Percentiles rank a stretch among this genome's conserved stretches.
These are phyloP conservation scores for Jaapia argillacea DNA, from an alignment of 768 basidiomycete species.

Conservation along the genomic window DNA sequence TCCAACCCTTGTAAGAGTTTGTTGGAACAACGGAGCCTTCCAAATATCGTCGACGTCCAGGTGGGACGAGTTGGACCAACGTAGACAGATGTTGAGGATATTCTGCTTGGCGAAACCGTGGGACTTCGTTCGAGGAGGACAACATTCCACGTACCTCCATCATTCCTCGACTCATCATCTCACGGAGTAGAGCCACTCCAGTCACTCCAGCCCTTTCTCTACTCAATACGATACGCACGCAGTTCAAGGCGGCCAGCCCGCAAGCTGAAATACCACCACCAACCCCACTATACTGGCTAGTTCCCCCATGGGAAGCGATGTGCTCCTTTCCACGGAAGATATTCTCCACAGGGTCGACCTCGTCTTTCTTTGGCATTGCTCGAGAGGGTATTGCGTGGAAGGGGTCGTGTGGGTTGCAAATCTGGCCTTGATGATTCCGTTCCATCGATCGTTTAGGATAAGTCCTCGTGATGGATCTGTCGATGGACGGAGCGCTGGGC, in stretches of 20 bases:
- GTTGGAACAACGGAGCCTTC: conserved; percentile 36
- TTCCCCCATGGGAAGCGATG: conserved; percentile 36
- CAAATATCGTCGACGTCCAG: conserved; percentile 49
- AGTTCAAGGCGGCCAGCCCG: conserved; percentile 60
- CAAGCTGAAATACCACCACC: conserved; percentile 43
- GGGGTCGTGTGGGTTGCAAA: too few species aligned
- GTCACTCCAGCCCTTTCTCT: conserved; percentile 20
- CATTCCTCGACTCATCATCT: conserved; percentile 22
- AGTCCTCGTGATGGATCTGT: too few species aligned
- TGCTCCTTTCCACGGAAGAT: conserved; percentile 20
- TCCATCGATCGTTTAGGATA: too few species aligned
- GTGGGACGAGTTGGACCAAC: conserved; percentile 42
- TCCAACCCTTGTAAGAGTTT: conserved; percentile 23
- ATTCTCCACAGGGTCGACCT: conserved; percentile 3
- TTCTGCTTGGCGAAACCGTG: conserved; percentile 27
- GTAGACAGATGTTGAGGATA: conserved; percentile 42
- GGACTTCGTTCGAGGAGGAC: neutral
- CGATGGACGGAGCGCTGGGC: too few species aligned
- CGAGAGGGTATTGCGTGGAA: neutral
- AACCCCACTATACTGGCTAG: conserved; percentile 39
- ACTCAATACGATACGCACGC: conserved; percentile 39
- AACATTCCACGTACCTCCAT: conserved; percentile 23
- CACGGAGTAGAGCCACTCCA: conserved; percentile 20
- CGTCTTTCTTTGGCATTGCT: neutral
- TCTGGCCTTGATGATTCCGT: too few species aligned